Base-by-base conservation (phyloP, 306 rosid species). In the Glycine soja region DNA sequence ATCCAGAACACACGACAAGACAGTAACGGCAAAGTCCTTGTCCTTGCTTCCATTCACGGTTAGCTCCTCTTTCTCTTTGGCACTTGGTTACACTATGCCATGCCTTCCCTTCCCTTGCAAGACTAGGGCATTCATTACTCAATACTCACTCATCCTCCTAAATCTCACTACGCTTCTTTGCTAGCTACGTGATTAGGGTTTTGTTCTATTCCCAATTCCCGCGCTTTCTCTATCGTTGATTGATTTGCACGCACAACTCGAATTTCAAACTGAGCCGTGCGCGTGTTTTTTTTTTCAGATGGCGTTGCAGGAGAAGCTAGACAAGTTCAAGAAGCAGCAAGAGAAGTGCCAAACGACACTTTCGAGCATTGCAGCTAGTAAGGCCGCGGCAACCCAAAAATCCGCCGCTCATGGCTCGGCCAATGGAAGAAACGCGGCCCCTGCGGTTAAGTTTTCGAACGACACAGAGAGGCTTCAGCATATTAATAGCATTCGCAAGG, bases 391-490 rank as follows among this genome's bases (percentile, higher is more conserved):
- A 7, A 18, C 15, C 7, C 85, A 81, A 10, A 91, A 81, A 80
- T 50, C 86, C 7, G 80, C 82, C n/a, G 53, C 76, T 3, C 50
- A 47, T 47, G 30, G 75, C 1, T 45, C 83, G 0, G 64, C 82
- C 18, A 68, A 76, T 77, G 85, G 84, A 63, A 91, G 80, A 81
- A 83, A 89, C 78, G 86, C 88, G 0, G 73, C 83, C 30, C 91
- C 93, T 56, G 87, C 89, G 57, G 87, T 91, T 46, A 95, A 95
- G 79, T 93, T 93, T 79, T 95, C 99, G 0, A 95, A 87, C 67
- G 99, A 95, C 66, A 95, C 98, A 0, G 99, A 91, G 85, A 88
- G 99, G 74, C 98, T 95, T 75, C 99, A 95, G 72, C 96, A 93
- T 32, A 93, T 93, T 8, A 89, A 91, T 59, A 90, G 84, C 82